These are phyloP conservation scores for Berkeleyomyces rouxiae DNA, from an alignment of 2,329 filamentous ascomycete genomes.

Conservation along the genomic window DNA sequence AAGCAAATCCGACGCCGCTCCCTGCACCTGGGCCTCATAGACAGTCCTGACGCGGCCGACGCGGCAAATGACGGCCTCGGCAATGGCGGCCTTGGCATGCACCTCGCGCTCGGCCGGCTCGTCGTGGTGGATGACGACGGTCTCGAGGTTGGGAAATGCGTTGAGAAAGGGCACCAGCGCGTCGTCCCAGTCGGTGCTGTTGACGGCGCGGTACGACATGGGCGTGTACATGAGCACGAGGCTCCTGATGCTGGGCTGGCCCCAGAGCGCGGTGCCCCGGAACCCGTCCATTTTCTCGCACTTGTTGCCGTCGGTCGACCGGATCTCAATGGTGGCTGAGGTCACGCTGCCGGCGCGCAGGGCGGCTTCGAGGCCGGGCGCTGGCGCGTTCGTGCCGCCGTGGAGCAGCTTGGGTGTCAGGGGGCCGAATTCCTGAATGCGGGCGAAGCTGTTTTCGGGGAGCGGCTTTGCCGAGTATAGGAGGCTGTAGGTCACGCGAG, in stretches of 20 bases:
- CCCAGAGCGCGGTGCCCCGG: constrained; percentile 1
- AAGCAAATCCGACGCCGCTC: background rate
- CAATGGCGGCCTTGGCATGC: background rate
- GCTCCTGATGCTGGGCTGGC: background rate
- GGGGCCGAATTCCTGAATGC: background rate
- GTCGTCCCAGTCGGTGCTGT: background rate
- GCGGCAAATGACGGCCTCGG: background rate
- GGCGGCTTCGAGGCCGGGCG: background rate
- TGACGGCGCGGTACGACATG: background rate
- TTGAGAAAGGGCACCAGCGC: constrained; percentile 14
- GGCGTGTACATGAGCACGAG: background rate
- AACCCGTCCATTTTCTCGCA: background rate
- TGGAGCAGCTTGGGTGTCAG: background rate
- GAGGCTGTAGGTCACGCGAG: too few species aligned
- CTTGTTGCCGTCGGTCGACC: too few species aligned
- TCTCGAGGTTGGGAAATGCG: constrained; percentile 15
- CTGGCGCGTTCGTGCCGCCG: background rate
- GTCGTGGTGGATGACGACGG: constrained; percentile 13
- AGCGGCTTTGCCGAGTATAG: too few species aligned
- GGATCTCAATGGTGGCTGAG: background rate
- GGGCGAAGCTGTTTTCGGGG: background rate
- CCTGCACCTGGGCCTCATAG: background rate
- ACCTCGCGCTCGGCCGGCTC: constrained; percentile 1
- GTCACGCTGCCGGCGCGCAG: background rate
- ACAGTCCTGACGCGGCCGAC: background rate